Evolutionary conservation across 2,329 filamentous ascomycete species (phyloP), one percentile per base, ranked within the genome.

Genomic region (Trichoderma sp.): DNA sequence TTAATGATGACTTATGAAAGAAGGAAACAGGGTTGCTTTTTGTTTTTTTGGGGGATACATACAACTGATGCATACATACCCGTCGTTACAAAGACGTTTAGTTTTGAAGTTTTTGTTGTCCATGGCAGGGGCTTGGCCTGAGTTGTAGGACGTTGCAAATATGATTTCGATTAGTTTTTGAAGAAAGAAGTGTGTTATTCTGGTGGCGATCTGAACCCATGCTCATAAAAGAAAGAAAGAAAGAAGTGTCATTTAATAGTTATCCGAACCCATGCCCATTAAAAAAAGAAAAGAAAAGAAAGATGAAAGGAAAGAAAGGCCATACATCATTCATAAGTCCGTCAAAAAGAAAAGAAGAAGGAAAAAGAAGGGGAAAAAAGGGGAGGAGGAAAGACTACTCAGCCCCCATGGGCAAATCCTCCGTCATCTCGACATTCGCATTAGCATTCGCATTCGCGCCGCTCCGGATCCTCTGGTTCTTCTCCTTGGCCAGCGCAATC

Each of bases 1-100:
- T 42, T 50, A 48, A 63, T 63, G 45, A 67, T 42, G 65, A 67
- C n/a, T 67, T 32, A 57, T 57, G 59, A 58, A 35, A 48, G 37
- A 64, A 29, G 60, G 48, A 53, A 53, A 22, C 12, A 42, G 4
- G 19, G 13, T 42, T n/a, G 15, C 32, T 17, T 13, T 19, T 25
- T 25, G 22, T 19, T n/a, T 45, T 64, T 13, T 65, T 57, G 15
- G 52, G 15, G 52, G 37, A 65, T 65, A 57, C 29, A 35, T 35
- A 42, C 19, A 54, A 34, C 15, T 19, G 35, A 54, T 27, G 56
- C 27, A 64, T 17, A 56, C 61, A 63, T 63, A 63, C 52, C 52
- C 52, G 35, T 65, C 37, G 25, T 57, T 56, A 56, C 13, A 53
- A 39, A 29, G 29, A 37, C 53, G 17, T 39, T 25, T 12, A 22